These are phyloP conservation scores for Clavispora santaluciae DNA, from an alignment of 805 yeast species.

Conservation along the genomic window DNA sequence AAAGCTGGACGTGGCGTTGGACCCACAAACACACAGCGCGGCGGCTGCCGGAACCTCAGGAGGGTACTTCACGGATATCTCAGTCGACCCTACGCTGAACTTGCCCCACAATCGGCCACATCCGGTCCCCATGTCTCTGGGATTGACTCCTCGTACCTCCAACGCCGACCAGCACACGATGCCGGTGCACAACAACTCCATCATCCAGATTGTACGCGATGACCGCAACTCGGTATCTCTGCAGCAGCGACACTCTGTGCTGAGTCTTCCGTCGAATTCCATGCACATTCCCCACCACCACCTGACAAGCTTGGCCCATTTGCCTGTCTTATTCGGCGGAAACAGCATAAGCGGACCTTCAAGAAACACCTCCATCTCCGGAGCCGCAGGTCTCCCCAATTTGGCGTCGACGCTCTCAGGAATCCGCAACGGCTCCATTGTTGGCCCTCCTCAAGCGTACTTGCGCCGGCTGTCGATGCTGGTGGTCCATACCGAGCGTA, in stretches of 20 bases:
- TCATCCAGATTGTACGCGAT: constrained; percentile 38
- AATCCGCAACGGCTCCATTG: constrained; percentile 38
- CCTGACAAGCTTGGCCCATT: constrained; percentile 35
- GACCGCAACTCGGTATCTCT: constrained; percentile 33
- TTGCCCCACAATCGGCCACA: constrained; percentile 39
- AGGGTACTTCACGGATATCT: constrained; percentile 41
- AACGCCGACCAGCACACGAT: constrained; percentile 10
- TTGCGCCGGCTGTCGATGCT: constrained; percentile 15
- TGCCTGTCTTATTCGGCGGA: constrained; percentile 41
- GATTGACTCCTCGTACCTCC: constrained; percentile 14
- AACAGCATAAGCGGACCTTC: constrained; percentile 39
- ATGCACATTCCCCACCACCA: constrained; percentile 47
- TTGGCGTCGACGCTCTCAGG: constrained; percentile 33
- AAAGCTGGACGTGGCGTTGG: constrained; percentile 24
- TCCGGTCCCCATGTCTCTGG: constrained; percentile 18
- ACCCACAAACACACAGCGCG: constrained; percentile 27
- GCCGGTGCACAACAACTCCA: constrained; percentile 31
- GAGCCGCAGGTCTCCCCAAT: constrained; percentile 30
- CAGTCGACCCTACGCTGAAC: constrained; percentile 43
- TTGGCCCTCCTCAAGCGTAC: constrained; percentile 16
- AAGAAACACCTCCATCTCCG: constrained; percentile 33
- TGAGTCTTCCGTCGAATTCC: constrained; percentile 39
- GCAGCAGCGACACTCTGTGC: constrained; percentile 33
- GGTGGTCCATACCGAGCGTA: constrained; percentile 10
- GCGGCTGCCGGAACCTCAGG: constrained; percentile 29